Base-by-base conservation (phyloP, 73 alveolate genomes). In the Paraurostyla sp. region DNA sequence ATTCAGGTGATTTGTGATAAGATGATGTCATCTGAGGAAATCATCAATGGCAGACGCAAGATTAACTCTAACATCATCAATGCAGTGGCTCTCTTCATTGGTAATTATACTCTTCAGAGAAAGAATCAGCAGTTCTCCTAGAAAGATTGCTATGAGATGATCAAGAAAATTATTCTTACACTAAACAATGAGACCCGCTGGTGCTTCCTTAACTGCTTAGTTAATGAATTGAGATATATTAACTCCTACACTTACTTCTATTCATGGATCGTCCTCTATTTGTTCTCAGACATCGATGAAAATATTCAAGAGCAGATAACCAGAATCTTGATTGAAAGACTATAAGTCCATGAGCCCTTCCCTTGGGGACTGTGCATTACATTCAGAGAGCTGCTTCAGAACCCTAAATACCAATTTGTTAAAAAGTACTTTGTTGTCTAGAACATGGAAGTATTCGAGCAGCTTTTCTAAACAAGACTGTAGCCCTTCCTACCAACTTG, bases 291-390 rank as follows among this genome's bases (percentile, higher is more conserved):
- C 68, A 86, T 76, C 40, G 85, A 90, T 29, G 97, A 80, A 41
- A 56, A 58, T 56, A 90, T 92, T 9, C 93, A 94, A 87, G 98
- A 93, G 82, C 95, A 94, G 73, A 93, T 94, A 50, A 85, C 96
- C 6, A 89, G 97, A 42, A 97, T 94, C 25, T 87, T 96, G 33
- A 80, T 96, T 68, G 99, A 98, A 92, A 94, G 99, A 84, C 83
- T 94, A 83, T 83, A 90, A 30, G 95, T 92, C 18, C 92, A 92
- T 48, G 91, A 97, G 81, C 99, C 99, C 0, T 95, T 92, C 62
- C 99, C 99, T 25, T 98, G 99, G 99, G 99, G 99, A 22, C 51
- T 98, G 40, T 84, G 93, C 76, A 93, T 97, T 80, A 89, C 97
- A 43, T 93, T 97, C 93, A 87, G 93, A 43, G 98, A 97, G 91